These are phyloP conservation scores for Cladorrhinum samala DNA, from an alignment of 495 filamentous ascomycete species.

Conservation along the genomic window DNA sequence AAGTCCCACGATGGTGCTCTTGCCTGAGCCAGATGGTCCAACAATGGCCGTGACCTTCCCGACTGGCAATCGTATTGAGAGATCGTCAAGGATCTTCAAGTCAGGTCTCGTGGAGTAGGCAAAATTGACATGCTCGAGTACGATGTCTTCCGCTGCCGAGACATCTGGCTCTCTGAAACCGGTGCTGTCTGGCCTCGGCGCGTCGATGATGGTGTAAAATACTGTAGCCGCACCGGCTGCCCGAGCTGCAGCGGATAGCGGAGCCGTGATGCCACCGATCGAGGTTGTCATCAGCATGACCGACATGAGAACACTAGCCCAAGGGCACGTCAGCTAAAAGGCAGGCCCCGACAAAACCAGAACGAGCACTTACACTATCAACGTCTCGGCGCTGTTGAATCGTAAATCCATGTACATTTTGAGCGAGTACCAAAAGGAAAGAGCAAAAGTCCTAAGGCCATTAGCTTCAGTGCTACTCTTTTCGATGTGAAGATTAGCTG, in stretches of 20 bases:
- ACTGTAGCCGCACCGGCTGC: conserved; percentile 48
- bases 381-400: conserved; percentile 28
- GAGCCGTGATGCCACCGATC: conserved; percentile 45
- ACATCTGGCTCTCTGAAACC: conserved; percentile 43
- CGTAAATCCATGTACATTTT: conserved; percentile 25
- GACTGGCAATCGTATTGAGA: conserved; percentile 55
- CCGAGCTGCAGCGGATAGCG: conserved; percentile 43
- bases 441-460: conserved; percentile 35
- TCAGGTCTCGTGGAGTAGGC: conserved; percentile 60
- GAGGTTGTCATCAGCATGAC: conserved; percentile 52
- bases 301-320: conserved; percentile 45
- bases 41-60: conserved; percentile 84
- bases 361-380: conserved; percentile 44
- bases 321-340: conserved; percentile 16
- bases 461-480: conserved; percentile 1
- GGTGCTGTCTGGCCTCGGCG: conserved; percentile 38
- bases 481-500: conserved; percentile 10
- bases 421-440: conserved; percentile 41
- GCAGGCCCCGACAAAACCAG: not conserved
- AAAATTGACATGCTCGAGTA: conserved; percentile 54
- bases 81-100: conserved; percentile 47
- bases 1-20: conserved; percentile 59
- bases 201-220: conserved; percentile 53
- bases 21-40: conserved; percentile 69
- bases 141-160: conserved; percentile 48